Conservation (phyloP, 352 stramenopile genomes). For the Aphanomyces astaci region DNA sequence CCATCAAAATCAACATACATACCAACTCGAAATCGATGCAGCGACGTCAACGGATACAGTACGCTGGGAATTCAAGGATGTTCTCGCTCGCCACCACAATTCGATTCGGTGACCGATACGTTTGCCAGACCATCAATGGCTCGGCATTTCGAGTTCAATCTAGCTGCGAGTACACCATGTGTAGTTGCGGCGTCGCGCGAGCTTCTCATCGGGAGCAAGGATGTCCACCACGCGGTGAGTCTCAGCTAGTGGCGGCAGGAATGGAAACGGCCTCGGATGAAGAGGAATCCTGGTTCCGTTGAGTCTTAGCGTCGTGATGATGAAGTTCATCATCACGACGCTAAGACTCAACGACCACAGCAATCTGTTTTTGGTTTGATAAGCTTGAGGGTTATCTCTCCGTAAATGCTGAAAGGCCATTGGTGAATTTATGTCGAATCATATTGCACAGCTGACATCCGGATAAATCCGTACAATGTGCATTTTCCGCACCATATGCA, state of each 20-base stretch:
- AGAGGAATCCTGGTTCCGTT: too few relatives aligned
- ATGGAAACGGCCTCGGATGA: background rate
- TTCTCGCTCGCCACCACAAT: conserved; percentile 13
- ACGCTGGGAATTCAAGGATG: conserved; percentile 4
- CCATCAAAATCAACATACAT: conserved; percentile 16
- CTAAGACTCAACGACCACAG: too few relatives aligned
- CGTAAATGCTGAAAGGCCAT: too few relatives aligned
- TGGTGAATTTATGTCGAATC: too few relatives aligned
- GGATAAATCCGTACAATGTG: too few relatives aligned
- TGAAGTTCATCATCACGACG: too few relatives aligned
- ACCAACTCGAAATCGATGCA: background rate
- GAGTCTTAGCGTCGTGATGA: too few relatives aligned
- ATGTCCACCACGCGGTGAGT: background rate
- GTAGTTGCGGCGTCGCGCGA: background rate
- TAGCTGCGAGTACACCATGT: background rate
- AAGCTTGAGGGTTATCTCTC: too few relatives aligned
- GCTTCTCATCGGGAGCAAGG: background rate
- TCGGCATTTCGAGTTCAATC: background rate
- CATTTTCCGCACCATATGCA: too few relatives aligned
- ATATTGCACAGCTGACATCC: too few relatives aligned
- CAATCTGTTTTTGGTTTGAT: too few relatives aligned
- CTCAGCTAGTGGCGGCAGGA: background rate
- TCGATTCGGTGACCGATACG: background rate
- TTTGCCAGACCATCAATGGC: background rate
- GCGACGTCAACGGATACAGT: background rate